A percentile compares a stretch with the other conserved stretches of the same genome.
phyloP scores from a whole-genome alignment of 441 rosid species.

The Euphorbia corollata region DNA sequence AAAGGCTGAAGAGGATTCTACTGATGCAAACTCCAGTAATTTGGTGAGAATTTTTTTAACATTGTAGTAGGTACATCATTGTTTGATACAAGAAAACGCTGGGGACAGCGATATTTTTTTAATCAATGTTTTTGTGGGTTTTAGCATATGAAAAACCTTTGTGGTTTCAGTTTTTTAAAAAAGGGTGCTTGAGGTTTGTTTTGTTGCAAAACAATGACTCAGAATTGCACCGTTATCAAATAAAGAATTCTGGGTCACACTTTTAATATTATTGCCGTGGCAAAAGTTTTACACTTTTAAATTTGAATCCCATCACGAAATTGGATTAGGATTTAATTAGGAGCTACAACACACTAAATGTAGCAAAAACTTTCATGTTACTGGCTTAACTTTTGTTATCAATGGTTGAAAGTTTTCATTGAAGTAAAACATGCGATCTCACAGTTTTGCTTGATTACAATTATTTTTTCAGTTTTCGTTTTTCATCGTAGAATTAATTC shows the following conservation, averaged over 20 bases:
- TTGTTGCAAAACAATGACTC: not conserved
- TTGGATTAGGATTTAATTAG: not conserved
- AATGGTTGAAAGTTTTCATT: not conserved
- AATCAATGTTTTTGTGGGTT: not conserved
- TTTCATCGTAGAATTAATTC: too few relatives aligned
- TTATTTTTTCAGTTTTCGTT: too few relatives aligned
- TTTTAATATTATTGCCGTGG: not conserved
- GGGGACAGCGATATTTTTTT: not conserved
- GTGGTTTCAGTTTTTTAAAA: not conserved
- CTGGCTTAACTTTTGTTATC: not conserved
- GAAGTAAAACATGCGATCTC: not conserved
- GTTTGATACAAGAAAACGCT: not conserved
- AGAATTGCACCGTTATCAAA: not conserved
- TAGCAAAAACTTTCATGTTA: not conserved
- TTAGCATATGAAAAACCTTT: not conserved
- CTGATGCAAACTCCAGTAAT: slow-evolving; percentile 30
- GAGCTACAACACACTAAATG: not conserved
- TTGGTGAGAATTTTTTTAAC: slow-evolving; percentile 41
- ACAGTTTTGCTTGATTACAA: not conserved
- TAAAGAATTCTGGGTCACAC: not conserved
- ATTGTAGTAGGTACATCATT: slow-evolving; percentile 2
- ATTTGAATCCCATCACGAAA: not conserved
- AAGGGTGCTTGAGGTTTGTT: not conserved
- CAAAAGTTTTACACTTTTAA: too few relatives aligned
- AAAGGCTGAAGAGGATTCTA: slow-evolving; percentile 61